These are phyloP conservation scores for Penicillium steckii DNA, from an alignment of 495 filamentous ascomycete genomes.

Conservation along the genomic window DNA sequence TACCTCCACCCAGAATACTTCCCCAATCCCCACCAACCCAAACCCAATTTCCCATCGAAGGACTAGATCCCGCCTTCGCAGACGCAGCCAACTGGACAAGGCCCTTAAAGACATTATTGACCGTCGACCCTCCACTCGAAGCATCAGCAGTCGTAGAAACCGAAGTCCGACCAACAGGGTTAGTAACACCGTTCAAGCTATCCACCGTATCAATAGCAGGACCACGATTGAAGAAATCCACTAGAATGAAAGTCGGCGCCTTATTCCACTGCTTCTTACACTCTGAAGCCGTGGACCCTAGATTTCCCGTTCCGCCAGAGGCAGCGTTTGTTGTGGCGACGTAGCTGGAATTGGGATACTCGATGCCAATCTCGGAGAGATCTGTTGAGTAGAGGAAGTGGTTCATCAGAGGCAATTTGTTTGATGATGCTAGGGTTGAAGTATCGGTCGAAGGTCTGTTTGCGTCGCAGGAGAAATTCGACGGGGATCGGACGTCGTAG, in stretches of 20 bases:
- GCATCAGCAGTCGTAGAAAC: constrained; percentile 23
- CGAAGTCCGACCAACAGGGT: constrained; percentile 38
- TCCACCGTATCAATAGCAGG: constrained; percentile 62
- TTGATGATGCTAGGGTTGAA: constrained; percentile 45
- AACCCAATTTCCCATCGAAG: constrained; percentile 45
- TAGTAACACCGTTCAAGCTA: constrained; percentile 58
- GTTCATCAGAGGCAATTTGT: constrained; percentile 63
- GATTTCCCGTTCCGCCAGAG: constrained; percentile 52
- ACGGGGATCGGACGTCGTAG: constrained; percentile 62
- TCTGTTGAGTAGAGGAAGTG: constrained; percentile 63
- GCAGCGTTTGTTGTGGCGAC: constrained; percentile 59
- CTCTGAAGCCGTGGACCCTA: constrained; percentile 55
- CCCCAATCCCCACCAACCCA: constrained; percentile 50
- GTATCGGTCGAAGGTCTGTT: constrained; percentile 56
- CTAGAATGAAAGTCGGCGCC: constrained; percentile 66
- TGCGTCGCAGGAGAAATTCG: constrained; percentile 65
- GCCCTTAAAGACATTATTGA: constrained; percentile 40
- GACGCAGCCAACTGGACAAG: constrained; percentile 37
- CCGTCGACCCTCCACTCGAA: constrained; percentile 33
- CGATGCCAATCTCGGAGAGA: constrained; percentile 44
- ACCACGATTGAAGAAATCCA: constrained; percentile 72
- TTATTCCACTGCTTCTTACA: constrained; percentile 55
- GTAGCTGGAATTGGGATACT: constrained; percentile 58
- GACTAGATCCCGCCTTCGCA: constrained; percentile 35
- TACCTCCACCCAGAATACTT: constrained; percentile 40